These are phyloP conservation scores for Ophiostoma himal-ulmi DNA, from an alignment of 2,329 filamentous ascomycete species.

Conservation along the genomic window DNA sequence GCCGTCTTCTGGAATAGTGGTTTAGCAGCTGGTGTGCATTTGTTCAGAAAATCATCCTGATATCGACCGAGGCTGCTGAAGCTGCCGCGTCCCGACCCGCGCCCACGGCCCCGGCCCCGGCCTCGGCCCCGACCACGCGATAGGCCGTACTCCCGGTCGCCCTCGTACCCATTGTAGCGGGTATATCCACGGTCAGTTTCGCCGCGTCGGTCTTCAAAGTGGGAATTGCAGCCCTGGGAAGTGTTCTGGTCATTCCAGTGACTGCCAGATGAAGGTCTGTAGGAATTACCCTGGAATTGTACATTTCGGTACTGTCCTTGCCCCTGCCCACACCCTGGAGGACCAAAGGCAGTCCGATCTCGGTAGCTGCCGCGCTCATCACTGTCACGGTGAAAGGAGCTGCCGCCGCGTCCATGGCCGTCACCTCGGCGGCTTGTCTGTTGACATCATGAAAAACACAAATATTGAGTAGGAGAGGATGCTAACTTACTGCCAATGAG, in stretches of 20 bases:
- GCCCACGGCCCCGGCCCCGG: neutral
- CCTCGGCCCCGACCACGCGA: neutral
- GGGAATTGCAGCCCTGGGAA: neutral
- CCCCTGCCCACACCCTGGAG: neutral
- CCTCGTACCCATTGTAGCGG: neutral
- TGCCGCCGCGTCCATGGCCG: neutral
- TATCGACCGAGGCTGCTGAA: neutral
- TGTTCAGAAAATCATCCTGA: neutral
- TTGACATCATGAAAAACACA: neutral
- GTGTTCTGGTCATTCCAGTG: neutral
- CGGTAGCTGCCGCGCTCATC: neutral
- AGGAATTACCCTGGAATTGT: neutral
- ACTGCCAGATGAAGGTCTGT: neutral
- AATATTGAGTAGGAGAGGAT: neutral
- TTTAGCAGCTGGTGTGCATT: too few species aligned
- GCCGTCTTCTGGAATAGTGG: neutral
- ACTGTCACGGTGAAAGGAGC: neutral
- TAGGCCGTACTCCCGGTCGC: neutral
- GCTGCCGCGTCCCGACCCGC: neutral
- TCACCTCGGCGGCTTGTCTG: neutral
- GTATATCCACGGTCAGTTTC: neutral
- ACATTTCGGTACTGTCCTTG: neutral
- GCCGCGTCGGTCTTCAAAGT: neutral
- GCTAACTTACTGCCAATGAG: constrained; percentile 5
- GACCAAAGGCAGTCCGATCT: neutral